A percentile compares a stretch with the other conserved stretches of the same genome.
phyloP scores from a whole-genome alignment of 2,329 filamentous ascomycete genomes.

The Parastagonospora nodorum region DNA sequence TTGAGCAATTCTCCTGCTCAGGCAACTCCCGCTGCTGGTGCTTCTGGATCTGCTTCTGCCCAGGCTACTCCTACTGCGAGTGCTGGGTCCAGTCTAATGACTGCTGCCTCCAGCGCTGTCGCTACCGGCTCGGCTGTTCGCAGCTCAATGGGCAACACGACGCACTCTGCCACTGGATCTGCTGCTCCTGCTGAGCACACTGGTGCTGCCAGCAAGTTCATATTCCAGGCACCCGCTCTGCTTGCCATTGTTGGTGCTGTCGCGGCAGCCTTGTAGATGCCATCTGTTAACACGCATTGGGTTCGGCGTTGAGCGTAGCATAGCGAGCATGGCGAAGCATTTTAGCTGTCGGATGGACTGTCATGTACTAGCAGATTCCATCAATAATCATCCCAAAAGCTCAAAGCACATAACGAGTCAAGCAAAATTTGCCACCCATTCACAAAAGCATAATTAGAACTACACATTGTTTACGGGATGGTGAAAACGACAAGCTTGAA shows the following conservation, averaged over 20 bases:
- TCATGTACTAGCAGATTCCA: no score
- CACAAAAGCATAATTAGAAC: no score
- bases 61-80: slow-evolving; percentile 6
- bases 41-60: slow-evolving; percentile 8
- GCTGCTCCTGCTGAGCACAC: slow-evolving; percentile 20
- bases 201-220: slow-evolving; percentile 26
- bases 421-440: no score
- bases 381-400: no score
- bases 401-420: no score
- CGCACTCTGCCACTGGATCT: slow-evolving; percentile 8
- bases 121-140: neutral
- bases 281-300: no score
- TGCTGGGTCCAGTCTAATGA: slow-evolving; percentile 7
- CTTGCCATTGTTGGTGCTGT: slow-evolving; percentile 26
- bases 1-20: slow-evolving; percentile 17
- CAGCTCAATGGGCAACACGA: neutral
- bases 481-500: no score
- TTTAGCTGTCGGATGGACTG: no score
- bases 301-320: no score
- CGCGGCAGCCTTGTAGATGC: no score
- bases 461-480: no score
- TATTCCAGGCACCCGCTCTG: slow-evolving; percentile 22
- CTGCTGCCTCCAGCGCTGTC: neutral
- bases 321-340: no score
- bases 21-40: slow-evolving; percentile 10